Percentiles rank a stretch among this genome's conserved stretches.
Evolutionary conservation across 768 basidiomycete species (phyloP).

Genomic region (Amanita exitialis): DNA sequence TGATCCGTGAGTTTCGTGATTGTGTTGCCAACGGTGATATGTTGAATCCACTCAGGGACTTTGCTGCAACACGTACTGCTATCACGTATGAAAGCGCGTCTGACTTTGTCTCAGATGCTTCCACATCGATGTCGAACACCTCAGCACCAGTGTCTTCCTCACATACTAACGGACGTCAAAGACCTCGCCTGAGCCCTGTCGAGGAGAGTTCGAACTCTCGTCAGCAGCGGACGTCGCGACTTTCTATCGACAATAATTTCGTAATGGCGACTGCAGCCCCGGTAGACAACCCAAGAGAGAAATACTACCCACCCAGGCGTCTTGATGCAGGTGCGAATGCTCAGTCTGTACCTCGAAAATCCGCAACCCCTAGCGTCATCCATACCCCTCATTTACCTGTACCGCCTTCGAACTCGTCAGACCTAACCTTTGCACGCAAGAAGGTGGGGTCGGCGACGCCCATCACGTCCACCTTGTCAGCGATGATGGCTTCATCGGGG

Average conservation of each 20-base stretch:
- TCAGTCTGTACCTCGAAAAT: background rate
- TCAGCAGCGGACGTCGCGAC: conserved; percentile 14
- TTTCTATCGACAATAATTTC: conserved; percentile 35
- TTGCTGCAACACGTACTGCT: conserved; percentile 49
- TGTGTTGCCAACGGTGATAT: background rate
- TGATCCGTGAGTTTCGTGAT: conserved; percentile 50
- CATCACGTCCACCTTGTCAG: conserved; percentile 55
- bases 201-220: conserved; percentile 31
- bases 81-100: conserved; percentile 52
- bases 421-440: conserved; percentile 41
- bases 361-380: background rate
- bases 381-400: conserved; percentile 11
- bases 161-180: conserved; percentile 26
- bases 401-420: conserved; percentile 8
- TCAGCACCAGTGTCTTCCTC: conserved; percentile 43
- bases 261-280: conserved; percentile 42
- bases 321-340: conserved; percentile 10
- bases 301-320: conserved; percentile 7
- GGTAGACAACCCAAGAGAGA: conserved; percentile 11
- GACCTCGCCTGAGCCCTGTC: conserved; percentile 53
- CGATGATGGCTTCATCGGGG: conserved; percentile 62
- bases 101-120: conserved; percentile 51
- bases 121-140: conserved; percentile 46
- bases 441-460: conserved; percentile 33
- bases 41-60: conserved; percentile 36